A percentile compares a stretch with the other conserved stretches of the same genome.
Evolutionary conservation across 1,284 basidiomycete genomes (phyloP).

Genomic region (Megacollybia platyphylla): DNA sequence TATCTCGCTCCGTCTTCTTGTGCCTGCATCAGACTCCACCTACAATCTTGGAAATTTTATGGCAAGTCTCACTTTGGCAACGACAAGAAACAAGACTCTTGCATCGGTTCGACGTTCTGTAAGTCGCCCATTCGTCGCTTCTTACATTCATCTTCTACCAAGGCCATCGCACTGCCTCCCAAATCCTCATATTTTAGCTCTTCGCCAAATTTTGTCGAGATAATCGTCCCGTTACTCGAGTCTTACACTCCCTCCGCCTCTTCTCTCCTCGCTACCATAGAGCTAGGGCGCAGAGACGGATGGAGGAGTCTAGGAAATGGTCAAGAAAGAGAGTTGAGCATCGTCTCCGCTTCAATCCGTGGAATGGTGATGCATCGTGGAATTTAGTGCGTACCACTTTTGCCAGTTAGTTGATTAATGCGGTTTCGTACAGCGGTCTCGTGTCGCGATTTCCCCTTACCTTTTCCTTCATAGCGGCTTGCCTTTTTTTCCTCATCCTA

Average conservation of each 20-base stretch:
- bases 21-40: slow-evolving; percentile 59
- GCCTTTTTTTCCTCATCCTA: slow-evolving; percentile 38
- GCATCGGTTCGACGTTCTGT: slow-evolving; percentile 50
- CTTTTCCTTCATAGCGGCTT: slow-evolving; percentile 28
- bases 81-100: slow-evolving; percentile 48
- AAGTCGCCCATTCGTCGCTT: slow-evolving; percentile 15
- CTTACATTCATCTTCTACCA: slow-evolving; percentile 4
- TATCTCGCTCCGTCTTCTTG: slow-evolving; percentile 47
- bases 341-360: slow-evolving; percentile 42
- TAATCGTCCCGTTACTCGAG: slow-evolving; percentile 41
- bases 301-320: slow-evolving; percentile 59
- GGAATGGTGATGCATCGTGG: slow-evolving; percentile 54
- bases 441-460: slow-evolving; percentile 58
- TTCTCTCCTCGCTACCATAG: slow-evolving; percentile 37
- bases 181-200: slow-evolving; percentile 24
- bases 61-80: slow-evolving; percentile 45
- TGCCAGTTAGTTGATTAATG: slow-evolving; percentile 5
- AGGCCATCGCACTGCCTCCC: slow-evolving; percentile 48
- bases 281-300: slow-evolving; percentile 54
- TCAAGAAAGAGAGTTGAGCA: slow-evolving; percentile 56
- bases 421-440: slow-evolving; percentile 34
- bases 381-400: slow-evolving; percentile 34
- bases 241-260: slow-evolving; percentile 37
- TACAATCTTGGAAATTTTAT: slow-evolving; percentile 72
- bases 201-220: slow-evolving; percentile 23